Evolutionary conservation across 805 yeast species (phyloP), one percentile per base, ranked within the genome.

Genomic region (Suhomyces tanzawaensis): DNA sequence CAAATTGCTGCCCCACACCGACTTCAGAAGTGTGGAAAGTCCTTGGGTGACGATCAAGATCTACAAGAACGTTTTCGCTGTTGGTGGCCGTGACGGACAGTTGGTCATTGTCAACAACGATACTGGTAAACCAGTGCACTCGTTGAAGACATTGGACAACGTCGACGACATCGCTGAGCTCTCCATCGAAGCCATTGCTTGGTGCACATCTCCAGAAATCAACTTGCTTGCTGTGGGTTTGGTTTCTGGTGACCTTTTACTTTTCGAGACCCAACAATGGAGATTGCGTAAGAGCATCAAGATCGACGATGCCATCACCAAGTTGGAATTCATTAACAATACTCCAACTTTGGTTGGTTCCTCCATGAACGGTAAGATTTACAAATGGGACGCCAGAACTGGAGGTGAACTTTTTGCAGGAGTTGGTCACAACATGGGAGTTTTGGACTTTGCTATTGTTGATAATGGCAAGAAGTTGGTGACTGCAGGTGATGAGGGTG

Each of bases 401-500:
- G 95, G 95, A 41, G 79, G 76, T 42, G 81, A 78, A 52, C 62
- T 83, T 41, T 85, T 83, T 66, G 82, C 74, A 23, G 93, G 95
- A 46, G 79, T 79, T 28, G 99, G 99, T 16, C 99, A 93, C 60
- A 85, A 84, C 62, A 85, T 86, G 85, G 98, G 98, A 45, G 81
- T 93, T 14, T 72, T 93, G 46, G 97, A 88, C 52, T 91, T 93
- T 57, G 80, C 83, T 14, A 55, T 82, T 29, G 76, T 80, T 40
- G 80, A 77, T 28, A 65, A 76, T 32, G 91, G 88, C 19, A 72
- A 74, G 36, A 81, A 82, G 57, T 54, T 93, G 31, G 74, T 89
- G 25, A 87, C 97, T 15, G 99, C 96, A 11, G 97, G 97, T 47
- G 99, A 93, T 60, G 99, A 93, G 62, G 96, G 96, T 49, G 96